Evolutionary conservation across 768 basidiomycete species (phyloP).

Genomic region (Suillus plorans): DNA sequence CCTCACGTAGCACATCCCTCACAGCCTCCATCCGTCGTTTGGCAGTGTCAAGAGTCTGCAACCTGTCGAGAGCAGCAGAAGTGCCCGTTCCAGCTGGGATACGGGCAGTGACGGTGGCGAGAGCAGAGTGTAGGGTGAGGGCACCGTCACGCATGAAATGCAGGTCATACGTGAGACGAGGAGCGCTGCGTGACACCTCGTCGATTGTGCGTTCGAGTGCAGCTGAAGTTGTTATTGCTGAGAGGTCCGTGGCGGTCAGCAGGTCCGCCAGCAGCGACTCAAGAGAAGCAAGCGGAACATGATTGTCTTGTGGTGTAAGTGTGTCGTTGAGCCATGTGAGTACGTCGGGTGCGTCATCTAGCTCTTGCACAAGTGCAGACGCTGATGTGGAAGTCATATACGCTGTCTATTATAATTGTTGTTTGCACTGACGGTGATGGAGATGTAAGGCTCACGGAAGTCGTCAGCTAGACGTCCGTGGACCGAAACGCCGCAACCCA

Average conservation of each 20-base stretch:
- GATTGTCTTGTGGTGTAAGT: conserved; percentile 38
- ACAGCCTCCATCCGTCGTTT: conserved; percentile 87
- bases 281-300: conserved; percentile 42
- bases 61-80: conserved; percentile 63
- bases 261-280: conserved; percentile 63
- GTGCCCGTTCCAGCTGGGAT: conserved; percentile 40
- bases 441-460: background rate
- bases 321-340: conserved; percentile 73
- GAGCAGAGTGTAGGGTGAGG: conserved; percentile 63
- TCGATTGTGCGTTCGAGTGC: conserved; percentile 87
- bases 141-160: conserved; percentile 97
- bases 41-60: conserved; percentile 81
- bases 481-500: background rate
- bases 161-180: conserved; percentile 90
- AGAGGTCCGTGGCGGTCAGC: conserved; percentile 78
- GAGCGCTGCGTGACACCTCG: conserved; percentile 88
- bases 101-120: conserved; percentile 53
- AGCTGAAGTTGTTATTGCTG: conserved; percentile 84
- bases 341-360: conserved; percentile 62
- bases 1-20: conserved; percentile 87
- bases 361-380: conserved; percentile 48
- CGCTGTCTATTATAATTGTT: background rate
- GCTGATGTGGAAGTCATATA: conserved; percentile 27
- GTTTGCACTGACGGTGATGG: background rate
- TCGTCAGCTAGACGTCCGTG: background rate